phyloP scores from a whole-genome alignment of 768 basidiomycete species.

The Leucosporidium creatinivorum region DNA sequence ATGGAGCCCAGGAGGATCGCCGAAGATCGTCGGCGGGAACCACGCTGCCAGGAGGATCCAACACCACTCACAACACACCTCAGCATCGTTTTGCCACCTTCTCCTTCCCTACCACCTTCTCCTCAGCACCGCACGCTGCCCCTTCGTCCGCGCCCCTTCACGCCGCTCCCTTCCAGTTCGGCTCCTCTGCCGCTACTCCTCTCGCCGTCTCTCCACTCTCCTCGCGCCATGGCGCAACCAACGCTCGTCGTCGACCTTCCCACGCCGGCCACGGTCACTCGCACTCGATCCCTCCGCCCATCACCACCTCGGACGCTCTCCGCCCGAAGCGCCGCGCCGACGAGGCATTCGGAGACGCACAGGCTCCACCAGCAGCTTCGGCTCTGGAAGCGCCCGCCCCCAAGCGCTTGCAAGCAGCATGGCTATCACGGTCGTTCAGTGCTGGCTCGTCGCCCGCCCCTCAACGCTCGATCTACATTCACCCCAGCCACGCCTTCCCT shows the following conservation, averaged over 20 bases:
- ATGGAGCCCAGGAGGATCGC: no score
- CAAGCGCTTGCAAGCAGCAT: background rate
- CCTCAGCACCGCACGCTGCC: background rate
- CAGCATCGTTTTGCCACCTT: background rate
- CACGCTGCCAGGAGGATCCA: background rate
- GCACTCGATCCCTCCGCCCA: background rate
- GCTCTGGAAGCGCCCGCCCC: background rate
- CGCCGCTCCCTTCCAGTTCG: background rate
- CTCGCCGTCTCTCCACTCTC: background rate
- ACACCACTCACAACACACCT: background rate
- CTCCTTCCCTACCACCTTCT: background rate
- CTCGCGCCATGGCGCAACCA: background rate
- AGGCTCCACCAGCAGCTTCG: background rate
- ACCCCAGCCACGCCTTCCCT: background rate
- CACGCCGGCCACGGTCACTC: no score
- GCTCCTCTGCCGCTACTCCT: background rate
- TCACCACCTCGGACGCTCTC: background rate
- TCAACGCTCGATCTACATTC: background rate
- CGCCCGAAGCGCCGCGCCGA: background rate
- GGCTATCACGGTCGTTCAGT: background rate
- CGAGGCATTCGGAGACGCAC: background rate
- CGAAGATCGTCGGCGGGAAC: background rate
- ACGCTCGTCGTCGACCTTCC: background rate
- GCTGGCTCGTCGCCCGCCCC: background rate
- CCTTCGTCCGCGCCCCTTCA: background rate